Evolutionary conservation across 352 stramenopile species (phyloP).

Genomic region (Pythium utonaiense): DNA sequence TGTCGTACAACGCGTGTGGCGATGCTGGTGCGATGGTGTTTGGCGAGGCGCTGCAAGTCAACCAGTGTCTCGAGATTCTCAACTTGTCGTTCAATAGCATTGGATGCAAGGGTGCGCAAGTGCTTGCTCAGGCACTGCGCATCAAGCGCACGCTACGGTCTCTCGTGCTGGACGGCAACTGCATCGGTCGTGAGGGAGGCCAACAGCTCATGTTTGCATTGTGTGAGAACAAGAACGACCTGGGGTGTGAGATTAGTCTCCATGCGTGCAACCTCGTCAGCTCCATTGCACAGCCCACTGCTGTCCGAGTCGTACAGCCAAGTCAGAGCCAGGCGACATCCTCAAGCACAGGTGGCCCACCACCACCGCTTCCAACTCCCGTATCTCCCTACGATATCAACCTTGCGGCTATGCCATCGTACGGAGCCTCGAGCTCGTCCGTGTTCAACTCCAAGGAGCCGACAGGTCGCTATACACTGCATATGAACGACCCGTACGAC

Average conservation of each 20-base stretch:
- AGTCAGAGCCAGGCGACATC: background rate
- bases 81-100: constrained; percentile 81
- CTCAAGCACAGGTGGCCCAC: background rate
- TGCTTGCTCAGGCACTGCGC: constrained; percentile 63
- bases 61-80: constrained; percentile 55
- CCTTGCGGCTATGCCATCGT: constrained; percentile 36
- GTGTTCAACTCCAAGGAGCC: constrained; percentile 76
- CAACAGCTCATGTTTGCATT: constrained; percentile 65
- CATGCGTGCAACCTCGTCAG: constrained; percentile 54
- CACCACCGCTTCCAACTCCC: background rate
- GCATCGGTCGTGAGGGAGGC: constrained; percentile 62
- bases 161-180: constrained; percentile 77
- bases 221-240: constrained; percentile 48
- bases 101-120: constrained; percentile 63
- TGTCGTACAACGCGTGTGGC: constrained; percentile 76
- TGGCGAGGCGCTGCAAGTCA: constrained; percentile 60
- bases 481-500: constrained; percentile 68
- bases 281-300: background rate
- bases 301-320: background rate
- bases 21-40: constrained; percentile 76
- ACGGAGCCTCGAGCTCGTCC: constrained; percentile 29
- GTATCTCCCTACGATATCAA: constrained; percentile 27
- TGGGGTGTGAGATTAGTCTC: constrained; percentile 56
- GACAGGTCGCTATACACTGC: constrained; percentile 63
- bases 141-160: constrained; percentile 53